Percentiles rank a stretch among this genome's conserved stretches.
Evolutionary conservation across 306 rosid genomes (phyloP).

Genomic region (Albizia julibrissin): DNA sequence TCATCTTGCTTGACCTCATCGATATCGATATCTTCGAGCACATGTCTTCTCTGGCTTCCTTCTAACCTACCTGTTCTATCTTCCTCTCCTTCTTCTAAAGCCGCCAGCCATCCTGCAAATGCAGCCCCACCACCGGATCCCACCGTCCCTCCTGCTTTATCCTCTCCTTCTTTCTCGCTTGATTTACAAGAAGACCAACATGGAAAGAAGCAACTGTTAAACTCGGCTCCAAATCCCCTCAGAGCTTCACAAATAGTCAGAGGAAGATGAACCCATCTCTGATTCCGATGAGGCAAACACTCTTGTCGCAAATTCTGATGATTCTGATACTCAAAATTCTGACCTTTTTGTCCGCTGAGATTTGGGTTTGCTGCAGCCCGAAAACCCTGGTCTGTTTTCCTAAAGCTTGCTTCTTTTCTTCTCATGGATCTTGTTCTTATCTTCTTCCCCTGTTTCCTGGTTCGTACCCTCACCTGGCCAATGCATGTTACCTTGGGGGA

Average conservation of each 20-base stretch:
- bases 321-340: conserved; percentile 40
- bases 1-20: conserved; percentile 40
- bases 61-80: conserved; percentile 23
- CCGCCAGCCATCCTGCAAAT: conserved; percentile 80
- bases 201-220: conserved; percentile 57
- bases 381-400: conserved; percentile 44
- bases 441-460: conserved; percentile 87
- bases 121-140: conserved; percentile 45
- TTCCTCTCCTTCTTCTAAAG: conserved; percentile 69
- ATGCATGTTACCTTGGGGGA: conserved; percentile 96
- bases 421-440: conserved; percentile 69
- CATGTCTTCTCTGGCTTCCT: conserved; percentile 63
- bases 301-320: conserved; percentile 50
- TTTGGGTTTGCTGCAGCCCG: conserved; percentile 33
- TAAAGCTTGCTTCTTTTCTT: conserved; percentile 68
- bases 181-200: conserved; percentile 12
- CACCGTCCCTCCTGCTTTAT: conserved; percentile 32
- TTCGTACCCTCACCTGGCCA: conserved; percentile 91
- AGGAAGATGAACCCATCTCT: conserved; percentile 90
- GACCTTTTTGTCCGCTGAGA: conserved; percentile 47
- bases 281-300: conserved; percentile 63
- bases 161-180: conserved; percentile 37
- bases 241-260: conserved; percentile 86
- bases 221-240: conserved; percentile 66
- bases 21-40: conserved; percentile 74